Evolutionary conservation across 2,329 filamentous ascomycete genomes (phyloP).

Genomic region (Beauveria asiatica): DNA sequence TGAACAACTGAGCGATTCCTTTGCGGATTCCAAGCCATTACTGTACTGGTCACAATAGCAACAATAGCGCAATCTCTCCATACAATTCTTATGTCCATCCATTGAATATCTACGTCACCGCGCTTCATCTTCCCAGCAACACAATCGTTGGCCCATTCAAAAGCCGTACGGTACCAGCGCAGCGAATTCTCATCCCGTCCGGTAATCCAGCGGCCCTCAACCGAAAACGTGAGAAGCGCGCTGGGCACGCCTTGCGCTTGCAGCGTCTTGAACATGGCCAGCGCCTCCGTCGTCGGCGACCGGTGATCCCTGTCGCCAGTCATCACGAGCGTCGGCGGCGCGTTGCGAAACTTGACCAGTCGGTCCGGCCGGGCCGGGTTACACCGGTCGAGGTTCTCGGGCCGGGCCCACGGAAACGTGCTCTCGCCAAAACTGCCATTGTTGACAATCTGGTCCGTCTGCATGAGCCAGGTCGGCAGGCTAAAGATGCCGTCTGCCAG

Average conservation of each 20-base stretch:
- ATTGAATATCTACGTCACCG: slow-evolving; percentile 14
- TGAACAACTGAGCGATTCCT: slow-evolving; percentile 37
- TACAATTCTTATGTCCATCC: too few relatives aligned
- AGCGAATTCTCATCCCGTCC: slow-evolving; percentile 57
- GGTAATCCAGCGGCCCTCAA: slow-evolving; percentile 64
- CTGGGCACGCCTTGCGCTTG: slow-evolving; percentile 60
- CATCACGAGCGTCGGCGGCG: slow-evolving; percentile 61
- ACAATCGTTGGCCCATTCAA: slow-evolving; percentile 58
- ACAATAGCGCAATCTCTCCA: too few relatives aligned
- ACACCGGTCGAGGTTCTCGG: slow-evolving; percentile 39
- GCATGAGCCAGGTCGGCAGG: slow-evolving; percentile 21
- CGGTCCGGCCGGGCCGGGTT: slow-evolving; percentile 38
- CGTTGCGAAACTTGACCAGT: slow-evolving; percentile 50
- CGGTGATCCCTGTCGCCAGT: slow-evolving; percentile 64
- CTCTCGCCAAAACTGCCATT: slow-evolving; percentile 34
- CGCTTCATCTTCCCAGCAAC: slow-evolving; percentile 16
- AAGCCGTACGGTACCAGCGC: slow-evolving; percentile 58
- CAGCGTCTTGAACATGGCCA: slow-evolving; percentile 64
- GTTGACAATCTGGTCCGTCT: slow-evolving; percentile 17
- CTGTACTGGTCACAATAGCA: too few relatives aligned
- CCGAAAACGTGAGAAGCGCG: slow-evolving; percentile 62
- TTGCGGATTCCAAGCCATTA: slow-evolving; percentile 35
- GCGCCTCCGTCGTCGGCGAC: slow-evolving; percentile 37
- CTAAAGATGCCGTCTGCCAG: slow-evolving; percentile 41
- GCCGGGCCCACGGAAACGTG: slow-evolving; percentile 33